Evolutionary conservation across 805 yeast genomes (phyloP).

Genomic region (Ogataea paraovalis): DNA sequence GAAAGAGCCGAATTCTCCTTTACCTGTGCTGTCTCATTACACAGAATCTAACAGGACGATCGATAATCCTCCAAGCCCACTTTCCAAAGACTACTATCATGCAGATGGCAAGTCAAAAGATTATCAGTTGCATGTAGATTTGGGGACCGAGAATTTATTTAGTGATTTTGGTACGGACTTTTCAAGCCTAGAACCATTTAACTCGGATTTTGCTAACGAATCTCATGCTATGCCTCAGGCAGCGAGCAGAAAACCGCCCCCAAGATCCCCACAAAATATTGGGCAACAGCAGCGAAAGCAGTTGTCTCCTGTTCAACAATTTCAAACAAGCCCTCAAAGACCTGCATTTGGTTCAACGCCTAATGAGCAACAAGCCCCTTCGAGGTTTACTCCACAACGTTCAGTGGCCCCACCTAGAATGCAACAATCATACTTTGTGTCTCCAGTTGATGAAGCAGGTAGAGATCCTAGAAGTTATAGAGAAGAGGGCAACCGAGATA

Average conservation of each 20-base stretch:
- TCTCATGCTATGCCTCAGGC: not conserved
- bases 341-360: not conserved
- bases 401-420: not conserved
- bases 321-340: not conserved
- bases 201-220: not conserved
- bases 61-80: conserved; percentile 2
- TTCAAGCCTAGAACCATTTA: not conserved
- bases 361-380: too few relatives aligned
- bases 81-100: conserved; percentile 1
- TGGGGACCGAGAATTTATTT: not conserved
- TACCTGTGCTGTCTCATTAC: not conserved
- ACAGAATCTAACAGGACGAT: not conserved
- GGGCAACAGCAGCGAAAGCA: not conserved
- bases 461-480: not conserved
- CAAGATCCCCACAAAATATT: not conserved
- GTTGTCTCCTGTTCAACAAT: not conserved
- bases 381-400: not conserved
- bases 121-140: not conserved
- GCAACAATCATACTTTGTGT: not conserved
- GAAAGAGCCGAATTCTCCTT: not conserved
- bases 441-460: not conserved
- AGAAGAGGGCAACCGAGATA: not conserved
- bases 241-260: not conserved
- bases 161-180: not conserved
- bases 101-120: not conserved